Percentiles rank a stretch among this genome's conserved stretches.
Evolutionary conservation across 192 early-diverging fungal species (phyloP).

Genomic region (Gaertneriomyces semiglobifer): DNA sequence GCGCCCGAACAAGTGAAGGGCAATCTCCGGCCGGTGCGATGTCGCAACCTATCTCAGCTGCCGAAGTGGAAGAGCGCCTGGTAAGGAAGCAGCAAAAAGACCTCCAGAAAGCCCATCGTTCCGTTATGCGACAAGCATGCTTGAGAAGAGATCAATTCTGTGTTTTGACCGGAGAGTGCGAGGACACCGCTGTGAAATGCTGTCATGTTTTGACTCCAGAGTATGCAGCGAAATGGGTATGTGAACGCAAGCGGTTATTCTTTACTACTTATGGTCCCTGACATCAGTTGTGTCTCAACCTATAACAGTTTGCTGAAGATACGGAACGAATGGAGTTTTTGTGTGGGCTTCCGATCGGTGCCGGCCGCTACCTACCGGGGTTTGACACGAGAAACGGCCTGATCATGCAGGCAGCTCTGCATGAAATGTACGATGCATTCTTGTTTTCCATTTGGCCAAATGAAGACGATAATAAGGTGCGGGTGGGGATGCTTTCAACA

Average conservation of each 20-base stretch:
- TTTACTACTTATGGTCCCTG: background rate
- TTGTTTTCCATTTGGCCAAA: slow-evolving; percentile 18
- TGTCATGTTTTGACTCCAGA: background rate
- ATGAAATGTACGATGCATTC: slow-evolving; percentile 15
- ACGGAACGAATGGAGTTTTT: slow-evolving; percentile 6
- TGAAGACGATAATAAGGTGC: background rate
- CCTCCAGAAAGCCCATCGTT: background rate
- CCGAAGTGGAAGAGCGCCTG: background rate
- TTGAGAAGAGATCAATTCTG: slow-evolving; percentile 16
- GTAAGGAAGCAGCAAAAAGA: slow-evolving; percentile 1
- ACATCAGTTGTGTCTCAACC: background rate
- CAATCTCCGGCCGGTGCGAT: background rate
- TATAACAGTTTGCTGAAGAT: slow-evolving; percentile 16
- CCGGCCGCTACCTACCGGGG: slow-evolving; percentile 5
- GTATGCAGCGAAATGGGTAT: slow-evolving; percentile 5
- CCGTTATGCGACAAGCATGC: slow-evolving; percentile 8
- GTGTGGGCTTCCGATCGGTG: slow-evolving; percentile 10
- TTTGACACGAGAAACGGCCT: slow-evolving; percentile 12
- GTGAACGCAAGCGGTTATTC: background rate
- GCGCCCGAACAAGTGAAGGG: too few relatives aligned
- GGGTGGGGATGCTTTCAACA: background rate
- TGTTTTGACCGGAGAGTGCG: slow-evolving; percentile 13
- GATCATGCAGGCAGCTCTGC: slow-evolving; percentile 6
- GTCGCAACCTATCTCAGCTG: background rate
- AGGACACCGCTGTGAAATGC: background rate